Conservation (phyloP, 1,139 yeast genomes). For the Candida sojae region DNA sequence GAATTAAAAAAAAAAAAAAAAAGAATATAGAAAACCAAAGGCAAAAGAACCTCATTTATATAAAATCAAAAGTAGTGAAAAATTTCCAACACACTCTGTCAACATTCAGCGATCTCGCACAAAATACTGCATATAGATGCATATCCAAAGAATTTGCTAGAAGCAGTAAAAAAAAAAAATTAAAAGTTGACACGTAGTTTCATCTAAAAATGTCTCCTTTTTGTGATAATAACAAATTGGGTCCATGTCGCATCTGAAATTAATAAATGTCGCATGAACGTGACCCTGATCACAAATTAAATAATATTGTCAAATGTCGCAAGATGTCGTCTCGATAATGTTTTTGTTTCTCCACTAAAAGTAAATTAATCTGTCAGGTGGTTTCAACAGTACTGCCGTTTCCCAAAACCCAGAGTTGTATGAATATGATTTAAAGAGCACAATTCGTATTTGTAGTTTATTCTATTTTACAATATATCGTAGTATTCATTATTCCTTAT, state of each 20-base stretch:
- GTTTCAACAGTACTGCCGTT: too few species aligned
- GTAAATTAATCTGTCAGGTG: too few species aligned
- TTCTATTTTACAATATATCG: too few species aligned
- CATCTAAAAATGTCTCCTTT: background rate
- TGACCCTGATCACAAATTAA: background rate
- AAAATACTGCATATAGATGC: conserved; percentile 4
- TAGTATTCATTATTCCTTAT: too few species aligned
- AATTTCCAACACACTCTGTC: conserved; percentile 4
- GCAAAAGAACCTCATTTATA: conserved; percentile 1
- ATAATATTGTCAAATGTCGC: background rate
- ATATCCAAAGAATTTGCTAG: conserved; percentile 5
- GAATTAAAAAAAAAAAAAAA: background rate
- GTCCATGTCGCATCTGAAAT: background rate
- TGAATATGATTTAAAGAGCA: too few species aligned
- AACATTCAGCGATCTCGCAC: background rate
- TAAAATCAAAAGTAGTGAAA: background rate
- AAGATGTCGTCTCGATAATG: background rate
- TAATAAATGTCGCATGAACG: background rate
- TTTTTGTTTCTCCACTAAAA: background rate
- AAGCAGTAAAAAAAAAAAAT: conserved; percentile 1
- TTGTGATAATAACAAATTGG: background rate
- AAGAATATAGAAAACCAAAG: background rate
- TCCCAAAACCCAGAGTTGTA: too few species aligned
- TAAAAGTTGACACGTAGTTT: conserved; percentile 3
- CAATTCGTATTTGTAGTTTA: too few species aligned